A percentile compares a stretch with the other conserved stretches of the same genome.
Conservation (phyloP, 345 rosid genomes). For the Dipteronia sinensis region DNA sequence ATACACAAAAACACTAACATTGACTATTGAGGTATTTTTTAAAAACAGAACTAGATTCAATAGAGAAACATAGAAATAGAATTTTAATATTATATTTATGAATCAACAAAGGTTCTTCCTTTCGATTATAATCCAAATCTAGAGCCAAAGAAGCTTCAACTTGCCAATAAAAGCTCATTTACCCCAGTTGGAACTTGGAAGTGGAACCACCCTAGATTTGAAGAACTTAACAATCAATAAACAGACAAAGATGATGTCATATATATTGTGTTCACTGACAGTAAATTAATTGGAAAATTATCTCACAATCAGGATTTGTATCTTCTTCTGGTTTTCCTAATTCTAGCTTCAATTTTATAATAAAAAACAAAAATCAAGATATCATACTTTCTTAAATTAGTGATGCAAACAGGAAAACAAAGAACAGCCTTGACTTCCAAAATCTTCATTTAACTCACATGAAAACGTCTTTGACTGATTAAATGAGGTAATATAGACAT, state of each 20-base stretch:
- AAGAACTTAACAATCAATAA: background rate
- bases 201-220: background rate
- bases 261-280: background rate
- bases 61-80: background rate
- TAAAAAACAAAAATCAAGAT: background rate
- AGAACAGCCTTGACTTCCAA: constrained; percentile 18
- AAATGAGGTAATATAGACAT: too few species aligned
- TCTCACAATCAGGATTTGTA: background rate
- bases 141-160: background rate
- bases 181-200: too few species aligned
- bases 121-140: background rate
- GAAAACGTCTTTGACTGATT: too few species aligned
- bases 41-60: constrained; percentile 1
- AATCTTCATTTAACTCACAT: background rate
- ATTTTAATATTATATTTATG: background rate
- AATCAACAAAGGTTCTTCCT: too few species aligned
- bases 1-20: background rate
- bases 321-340: background rate
- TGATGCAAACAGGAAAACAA: background rate
- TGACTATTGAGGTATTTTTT: background rate
- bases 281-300: background rate
- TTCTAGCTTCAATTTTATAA: background rate
- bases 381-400: too few species aligned
- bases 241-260: background rate
- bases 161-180: background rate